These are phyloP conservation scores for Escallonia rubra DNA, from an alignment of 129 eudicot genomes.

Conservation along the genomic window DNA sequence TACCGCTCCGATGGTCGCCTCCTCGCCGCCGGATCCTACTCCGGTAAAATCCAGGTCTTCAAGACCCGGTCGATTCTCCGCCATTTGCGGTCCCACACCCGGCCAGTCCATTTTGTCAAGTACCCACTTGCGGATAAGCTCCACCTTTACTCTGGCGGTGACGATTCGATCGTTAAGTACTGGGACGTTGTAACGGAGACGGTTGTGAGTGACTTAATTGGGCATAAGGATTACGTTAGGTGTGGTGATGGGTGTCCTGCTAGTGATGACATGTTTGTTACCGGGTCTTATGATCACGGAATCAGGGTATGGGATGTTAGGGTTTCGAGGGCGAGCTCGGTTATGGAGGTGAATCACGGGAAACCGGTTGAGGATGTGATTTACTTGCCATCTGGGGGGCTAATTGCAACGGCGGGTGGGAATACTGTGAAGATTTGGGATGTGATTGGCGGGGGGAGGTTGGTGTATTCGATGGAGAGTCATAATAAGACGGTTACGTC, in stretches of 20 bases:
- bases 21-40: slow-evolving; percentile 61
- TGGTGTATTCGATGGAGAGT: slow-evolving; percentile 71
- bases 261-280: slow-evolving; percentile 67
- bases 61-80: slow-evolving; percentile 51
- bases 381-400: slow-evolving; percentile 77
- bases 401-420: slow-evolving; percentile 88
- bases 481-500: slow-evolving; percentile 86
- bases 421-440: slow-evolving; percentile 89
- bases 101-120: slow-evolving; percentile 55
- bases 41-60: slow-evolving; percentile 55
- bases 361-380: slow-evolving; percentile 89
- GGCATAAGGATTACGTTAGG: slow-evolving; percentile 92
- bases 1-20: slow-evolving; percentile 70
- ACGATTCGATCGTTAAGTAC: slow-evolving; percentile 76
- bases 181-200: slow-evolving; percentile 69
- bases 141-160: slow-evolving; percentile 75
- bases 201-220: slow-evolving; percentile 24
- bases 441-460: slow-evolving; percentile 85
- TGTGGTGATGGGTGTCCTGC: slow-evolving; percentile 67
- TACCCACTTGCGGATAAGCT: slow-evolving; percentile 59
- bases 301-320: slow-evolving; percentile 90
- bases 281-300: slow-evolving; percentile 81
- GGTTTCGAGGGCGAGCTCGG: slow-evolving; percentile 34
- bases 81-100: slow-evolving; percentile 47
- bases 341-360: slow-evolving; percentile 62